Base-by-base conservation (phyloP, 768 basidiomycete genomes). In the Tubosaeta sp. region DNA sequence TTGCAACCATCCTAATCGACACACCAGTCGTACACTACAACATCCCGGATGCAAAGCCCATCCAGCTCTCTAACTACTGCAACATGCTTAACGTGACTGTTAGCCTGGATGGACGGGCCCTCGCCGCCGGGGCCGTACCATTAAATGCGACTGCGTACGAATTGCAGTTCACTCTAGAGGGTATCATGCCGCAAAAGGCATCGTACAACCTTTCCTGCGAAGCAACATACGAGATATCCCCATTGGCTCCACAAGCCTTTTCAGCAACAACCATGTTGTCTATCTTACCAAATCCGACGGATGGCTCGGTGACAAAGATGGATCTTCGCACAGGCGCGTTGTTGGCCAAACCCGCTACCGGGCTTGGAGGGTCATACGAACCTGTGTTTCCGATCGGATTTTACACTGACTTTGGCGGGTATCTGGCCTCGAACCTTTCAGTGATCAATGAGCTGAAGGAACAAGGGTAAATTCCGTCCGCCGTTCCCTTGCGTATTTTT, bases 221-320 rank as follows among this genome's bases (percentile, higher is more conserved):
- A 7, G 68, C 64, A 10, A 57, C 53, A 0, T 66, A 50, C 62
- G 62, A 7, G 54, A 74, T 52, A n/a, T n/a, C n/a, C n/a, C n/a
- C n/a, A n/a, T n/a, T n/a, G 62, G 67, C 26, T 73, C 54, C 59
- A 17, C 78, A 81, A 50, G 73, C 65, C 5, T 84, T 79, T 59
- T 67, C 63, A 4, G 71, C 79, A 4, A 69, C 72, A 2, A 71
- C 77, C 0, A 59, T 70, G 7, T 61, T 87, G 46, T 75, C 75
- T 1, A 77, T 76, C 49, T 67, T 84, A 33, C 81, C 82, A 5
- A 63, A 72, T 27, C 79, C 75, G 1, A 71, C 65, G 1, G 78
- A 80, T 50, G 76, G 78, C 13, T 77, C 78, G 2, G 82, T 81
- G 16, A 82, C 82, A 0, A 84, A 83, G 10, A 46, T 25, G 14